A percentile compares a stretch with the other conserved stretches of the same genome.
phyloP scores from a whole-genome alignment of 371 early-diverging fungal genomes.

The Rhizomucor miehei region DNA sequence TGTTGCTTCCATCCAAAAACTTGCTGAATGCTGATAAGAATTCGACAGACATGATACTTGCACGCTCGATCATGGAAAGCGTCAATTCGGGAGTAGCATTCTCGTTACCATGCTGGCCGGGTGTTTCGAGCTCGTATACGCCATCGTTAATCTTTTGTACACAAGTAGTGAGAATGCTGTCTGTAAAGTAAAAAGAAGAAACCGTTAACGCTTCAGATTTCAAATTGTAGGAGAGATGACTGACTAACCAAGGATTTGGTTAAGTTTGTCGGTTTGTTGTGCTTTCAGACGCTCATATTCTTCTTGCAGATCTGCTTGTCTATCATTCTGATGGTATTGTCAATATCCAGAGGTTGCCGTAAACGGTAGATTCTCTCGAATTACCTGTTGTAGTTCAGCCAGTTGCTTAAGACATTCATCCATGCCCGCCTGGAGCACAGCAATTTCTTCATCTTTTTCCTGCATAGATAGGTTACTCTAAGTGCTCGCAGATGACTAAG shows the following conservation, averaged over 20 bases:
- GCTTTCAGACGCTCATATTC: conserved; percentile 59
- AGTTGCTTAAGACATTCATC: conserved; percentile 91
- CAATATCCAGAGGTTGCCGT: neutral
- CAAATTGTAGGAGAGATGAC: neutral
- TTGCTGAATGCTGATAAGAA: conserved; percentile 74
- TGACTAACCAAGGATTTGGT: conserved; percentile 72
- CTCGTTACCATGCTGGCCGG: conserved; percentile 80
- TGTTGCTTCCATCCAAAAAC: conserved; percentile 74
- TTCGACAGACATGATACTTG: conserved; percentile 73
- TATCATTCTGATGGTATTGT: conserved; percentile 23
- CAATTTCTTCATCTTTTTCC: conserved; percentile 87
- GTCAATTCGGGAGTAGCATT: conserved; percentile 91
- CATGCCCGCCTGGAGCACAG: conserved; percentile 89
- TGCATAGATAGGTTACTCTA: conserved; percentile 3
- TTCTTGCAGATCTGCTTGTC: conserved; percentile 62
- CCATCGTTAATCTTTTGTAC: conserved; percentile 84
- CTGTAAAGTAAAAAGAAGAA: conserved; percentile 31
- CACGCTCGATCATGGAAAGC: conserved; percentile 87
- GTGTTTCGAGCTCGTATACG: conserved; percentile 80
- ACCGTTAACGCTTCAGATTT: too few species aligned
- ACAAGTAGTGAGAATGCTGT: conserved; percentile 86
- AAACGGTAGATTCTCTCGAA: neutral
- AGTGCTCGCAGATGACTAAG: neutral
- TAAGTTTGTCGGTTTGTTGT: conserved; percentile 73
- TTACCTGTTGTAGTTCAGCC: conserved; percentile 72